Evolutionary conservation across 2,329 filamentous ascomycete genomes (phyloP), one percentile per base, ranked within the genome.

Genomic region (Fusarium verrucosum): DNA sequence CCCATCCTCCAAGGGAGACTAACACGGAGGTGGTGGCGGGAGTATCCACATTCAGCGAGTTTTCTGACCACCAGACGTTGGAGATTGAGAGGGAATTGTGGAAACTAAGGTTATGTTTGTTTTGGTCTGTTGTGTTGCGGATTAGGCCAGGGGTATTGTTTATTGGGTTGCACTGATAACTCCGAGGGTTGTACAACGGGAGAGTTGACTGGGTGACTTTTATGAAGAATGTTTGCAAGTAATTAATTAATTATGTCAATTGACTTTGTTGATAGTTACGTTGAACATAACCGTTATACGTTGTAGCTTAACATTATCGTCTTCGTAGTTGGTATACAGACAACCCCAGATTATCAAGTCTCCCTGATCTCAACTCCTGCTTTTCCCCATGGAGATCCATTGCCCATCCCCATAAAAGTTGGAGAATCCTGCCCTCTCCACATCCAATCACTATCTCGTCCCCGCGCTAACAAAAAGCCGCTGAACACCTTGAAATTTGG

Each of bases 401-500:
- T 11, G 13, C n/a, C n/a, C n/a, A 4, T 30, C 28, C 17, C 19
- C 9, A 5, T 19, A 1, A 43, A 35, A 61, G 16, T 61, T 61
- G 58, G 58, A 56, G 58, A 61, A 61, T 25, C 36, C 3, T 36
- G 7, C 10, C 17, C 7, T 8, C 17, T 20, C 8, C 19, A 4
- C 5, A 25, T 7, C 57, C 47, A 54, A 61, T 60, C 14, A 42
- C n/a, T 7, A 3, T 28, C 30, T 22, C 53, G n/a, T 41, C 54
- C 19, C 11, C 44, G 26, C 40, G n/a, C 35, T 56, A 57, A 28
- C 20, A 41, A 38, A 25, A 61, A 61, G 58, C 58, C 56, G 26
- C 58, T 61, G 41, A 47, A 11, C 47, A 46, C 32, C 20, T 55
- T 33, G 17, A 58, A 52, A 60, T 37, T 60, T 60, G 55, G 55